Evolutionary conservation across 2,329 filamentous ascomycete genomes (phyloP).

Genomic region (Trichoderma aggressivum): DNA sequence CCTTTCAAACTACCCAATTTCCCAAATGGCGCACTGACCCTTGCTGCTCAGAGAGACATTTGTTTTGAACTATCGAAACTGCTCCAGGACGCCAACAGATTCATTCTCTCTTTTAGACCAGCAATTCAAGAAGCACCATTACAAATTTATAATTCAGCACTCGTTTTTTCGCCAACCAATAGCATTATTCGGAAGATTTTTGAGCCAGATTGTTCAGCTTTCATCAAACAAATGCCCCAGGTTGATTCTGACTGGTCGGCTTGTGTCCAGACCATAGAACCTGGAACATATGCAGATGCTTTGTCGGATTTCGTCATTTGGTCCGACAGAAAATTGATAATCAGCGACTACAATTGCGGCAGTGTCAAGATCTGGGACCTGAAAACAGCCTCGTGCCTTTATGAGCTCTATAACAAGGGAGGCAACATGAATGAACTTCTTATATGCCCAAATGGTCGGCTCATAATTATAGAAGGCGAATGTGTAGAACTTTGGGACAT

Average conservation of each 20-base stretch:
- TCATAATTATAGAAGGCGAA: background rate
- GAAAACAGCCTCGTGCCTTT: background rate
- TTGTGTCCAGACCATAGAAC: background rate
- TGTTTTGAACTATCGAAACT: background rate
- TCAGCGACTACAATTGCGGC: rapidly evolving
- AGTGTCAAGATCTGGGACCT: background rate
- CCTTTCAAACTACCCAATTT: background rate
- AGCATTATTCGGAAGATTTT: background rate
- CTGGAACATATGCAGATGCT: background rate
- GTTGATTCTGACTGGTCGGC: background rate
- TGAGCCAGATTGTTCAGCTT: background rate
- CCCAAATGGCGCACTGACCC: background rate
- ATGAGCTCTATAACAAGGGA: too few species aligned
- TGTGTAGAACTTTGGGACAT: background rate
- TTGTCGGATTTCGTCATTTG: background rate
- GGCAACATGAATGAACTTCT: rapidly evolving
- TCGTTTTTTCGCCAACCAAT: background rate
- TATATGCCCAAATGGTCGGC: background rate
- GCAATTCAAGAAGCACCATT: background rate
- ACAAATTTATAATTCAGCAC: background rate
- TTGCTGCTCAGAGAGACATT: background rate
- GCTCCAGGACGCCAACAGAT: background rate
- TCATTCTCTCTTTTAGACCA: background rate
- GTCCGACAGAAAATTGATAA: background rate
- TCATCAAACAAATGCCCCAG: background rate